Base-by-base conservation (phyloP, 345 rosid genomes). In the Balakata baccata region DNA sequence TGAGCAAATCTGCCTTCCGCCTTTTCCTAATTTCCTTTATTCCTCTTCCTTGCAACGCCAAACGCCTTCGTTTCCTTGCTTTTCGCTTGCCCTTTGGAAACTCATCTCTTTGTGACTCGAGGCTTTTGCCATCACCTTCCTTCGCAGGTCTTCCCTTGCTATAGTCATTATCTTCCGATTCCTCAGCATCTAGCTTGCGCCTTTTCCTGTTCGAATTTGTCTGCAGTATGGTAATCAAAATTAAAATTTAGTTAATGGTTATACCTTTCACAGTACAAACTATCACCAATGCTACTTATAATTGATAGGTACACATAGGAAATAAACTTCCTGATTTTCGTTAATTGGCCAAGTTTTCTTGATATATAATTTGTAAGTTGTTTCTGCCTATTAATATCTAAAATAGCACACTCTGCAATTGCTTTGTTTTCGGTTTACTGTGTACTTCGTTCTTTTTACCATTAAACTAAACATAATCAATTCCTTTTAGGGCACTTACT, bases 11-110 rank as follows among this genome's bases (percentile, higher is more conserved):
- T 47, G 81, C 77, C 77, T 85, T 89, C 80, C 81, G 84, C 72
- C 85, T 84, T 77, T 86, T 89, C 72, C 86, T 82, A 62, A 85
- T 76, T 79, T 89, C 92, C 78, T 90, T 90, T 60, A 91, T 74
- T 76, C 88, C 89, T 83, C 89, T 89, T 64, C 98, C 97, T 84
- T 90, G 94, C 65, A 91, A 81, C 69, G 90, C 85, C 71, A 90
- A 77, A 38, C 90, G 87, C 81, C 97, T 83, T 38, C 99, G 78
- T 81, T 90, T 91, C 83, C 97, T 88, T 50, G 94, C 96, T 75
- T 91, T 89, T 52, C 97, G 80, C 82, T 96, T 96, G 46, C 97
- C 99, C 89, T 93, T 93, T 8, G 98, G 98, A 76, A 87, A 88
- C 57, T 90, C 97, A 72, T 93, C 97, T 69, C 83, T 87, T 70